Percentiles rank a stretch among this genome's conserved stretches.
These are phyloP conservation scores for Rutstroemia sp. DNA, from an alignment of 2,329 filamentous ascomycete genomes.

Conservation along the genomic window DNA sequence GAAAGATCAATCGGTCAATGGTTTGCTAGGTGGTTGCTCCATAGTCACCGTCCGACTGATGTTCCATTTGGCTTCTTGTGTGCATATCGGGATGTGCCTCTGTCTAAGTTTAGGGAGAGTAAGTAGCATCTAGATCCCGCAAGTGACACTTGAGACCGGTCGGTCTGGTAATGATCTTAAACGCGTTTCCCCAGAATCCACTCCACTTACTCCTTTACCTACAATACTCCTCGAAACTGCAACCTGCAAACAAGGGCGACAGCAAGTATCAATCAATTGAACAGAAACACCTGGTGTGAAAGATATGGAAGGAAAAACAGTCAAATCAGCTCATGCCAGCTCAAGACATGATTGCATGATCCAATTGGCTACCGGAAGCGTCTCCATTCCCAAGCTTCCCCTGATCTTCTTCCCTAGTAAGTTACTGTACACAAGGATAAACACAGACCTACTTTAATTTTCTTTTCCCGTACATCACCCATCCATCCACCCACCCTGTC, in stretches of 20 bases:
- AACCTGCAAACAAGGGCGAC: too few relatives aligned
- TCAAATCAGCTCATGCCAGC: too few relatives aligned
- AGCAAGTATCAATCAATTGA: too few relatives aligned
- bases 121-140: too few relatives aligned
- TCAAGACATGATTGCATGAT: background rate
- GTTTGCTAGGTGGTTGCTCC: background rate
- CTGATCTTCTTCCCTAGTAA: constrained; percentile 2
- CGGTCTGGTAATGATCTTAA: too few relatives aligned
- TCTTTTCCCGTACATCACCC: background rate
- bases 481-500: too few relatives aligned
- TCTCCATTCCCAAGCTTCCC: constrained; percentile 1
- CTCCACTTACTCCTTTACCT: too few relatives aligned
- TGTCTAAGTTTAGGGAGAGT: too few relatives aligned
- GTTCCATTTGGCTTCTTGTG: background rate
- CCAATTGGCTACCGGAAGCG: background rate
- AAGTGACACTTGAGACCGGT: too few relatives aligned
- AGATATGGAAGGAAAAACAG: background rate
- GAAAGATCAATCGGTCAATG: background rate
- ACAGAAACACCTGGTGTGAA: background rate
- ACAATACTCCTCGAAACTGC: too few relatives aligned
- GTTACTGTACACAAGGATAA: background rate
- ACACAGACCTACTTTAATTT: background rate
- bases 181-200: too few relatives aligned
- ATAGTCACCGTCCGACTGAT: background rate
- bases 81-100: background rate